phyloP scores from a whole-genome alignment of 2,329 filamentous ascomycete species.

The Chrysoporthe puriensis region DNA sequence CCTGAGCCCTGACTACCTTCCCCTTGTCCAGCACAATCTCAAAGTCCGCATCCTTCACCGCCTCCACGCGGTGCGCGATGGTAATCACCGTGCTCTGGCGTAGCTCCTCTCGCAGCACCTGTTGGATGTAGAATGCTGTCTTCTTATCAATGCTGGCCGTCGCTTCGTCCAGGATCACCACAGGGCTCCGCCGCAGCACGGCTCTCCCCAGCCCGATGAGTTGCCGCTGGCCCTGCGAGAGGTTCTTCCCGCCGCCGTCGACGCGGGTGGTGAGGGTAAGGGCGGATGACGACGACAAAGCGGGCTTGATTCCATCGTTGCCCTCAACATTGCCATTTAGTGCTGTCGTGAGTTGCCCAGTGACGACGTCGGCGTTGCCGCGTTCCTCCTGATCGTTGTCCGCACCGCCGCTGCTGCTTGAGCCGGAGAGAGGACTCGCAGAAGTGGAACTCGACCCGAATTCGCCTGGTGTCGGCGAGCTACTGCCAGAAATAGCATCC shows the following conservation, averaged over 20 bases:
- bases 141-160: conserved; percentile 65
- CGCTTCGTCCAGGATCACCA: conserved; percentile 67
- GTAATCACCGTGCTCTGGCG: conserved; percentile 63
- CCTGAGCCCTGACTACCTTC: conserved; percentile 45
- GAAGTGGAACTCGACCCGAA: conserved; percentile 18
- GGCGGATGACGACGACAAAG: background rate
- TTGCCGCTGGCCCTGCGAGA: conserved; percentile 66
- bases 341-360: background rate
- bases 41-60: conserved; percentile 62
- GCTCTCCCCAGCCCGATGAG: conserved; percentile 64
- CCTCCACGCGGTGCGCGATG: conserved; percentile 67
- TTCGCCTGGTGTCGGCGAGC: conserved; percentile 10
- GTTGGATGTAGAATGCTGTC: conserved; percentile 62
- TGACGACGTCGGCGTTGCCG: background rate
- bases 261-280: conserved; percentile 56
- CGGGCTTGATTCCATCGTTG: conserved; percentile 23
- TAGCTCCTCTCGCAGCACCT: conserved; percentile 59
- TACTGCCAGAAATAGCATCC: conserved; percentile 18
- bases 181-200: conserved; percentile 61
- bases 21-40: conserved; percentile 58
- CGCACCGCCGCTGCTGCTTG: conserved; percentile 16
- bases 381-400: conserved; percentile 4
- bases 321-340: conserved; percentile 38
- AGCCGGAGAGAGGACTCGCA: conserved; percentile 13
- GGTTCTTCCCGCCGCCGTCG: conserved; percentile 63